Evolutionary conservation across 306 rosid species (phyloP).

Genomic region (Abrus pulchellus): DNA sequence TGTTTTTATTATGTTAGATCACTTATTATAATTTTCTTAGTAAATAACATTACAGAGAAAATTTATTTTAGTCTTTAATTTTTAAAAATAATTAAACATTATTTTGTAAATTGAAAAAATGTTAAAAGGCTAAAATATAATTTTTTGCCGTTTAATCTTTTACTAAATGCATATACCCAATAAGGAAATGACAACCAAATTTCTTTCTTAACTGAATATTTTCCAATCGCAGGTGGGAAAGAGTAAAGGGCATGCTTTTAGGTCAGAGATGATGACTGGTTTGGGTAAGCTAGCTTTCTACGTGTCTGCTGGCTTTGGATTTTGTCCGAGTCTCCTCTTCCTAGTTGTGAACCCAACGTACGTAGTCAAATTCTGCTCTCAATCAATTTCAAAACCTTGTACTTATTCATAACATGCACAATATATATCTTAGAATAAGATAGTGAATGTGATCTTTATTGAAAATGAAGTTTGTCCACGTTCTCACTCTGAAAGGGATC

Average conservation of each 20-base stretch:
- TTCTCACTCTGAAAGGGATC: constrained; percentile 37
- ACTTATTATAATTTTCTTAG: not conserved
- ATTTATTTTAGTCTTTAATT: no score
- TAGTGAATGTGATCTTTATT: constrained; percentile 42
- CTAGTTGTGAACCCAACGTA: constrained; percentile 25
- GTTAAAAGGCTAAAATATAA: no score
- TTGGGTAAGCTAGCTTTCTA: constrained; percentile 45
- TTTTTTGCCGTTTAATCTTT: no score
- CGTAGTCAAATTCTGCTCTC: constrained; percentile 51
- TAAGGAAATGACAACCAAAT: no score
- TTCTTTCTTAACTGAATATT: not conserved
- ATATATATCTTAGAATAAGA: not conserved
- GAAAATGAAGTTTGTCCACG: constrained; percentile 53
- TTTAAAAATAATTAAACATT: no score
- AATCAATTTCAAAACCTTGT: constrained; percentile 45
- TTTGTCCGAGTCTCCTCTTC: not conserved
- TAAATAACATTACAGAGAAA: no score
- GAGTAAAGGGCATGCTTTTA: constrained; percentile 45
- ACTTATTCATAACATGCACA: constrained; percentile 34
- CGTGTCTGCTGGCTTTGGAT: constrained; percentile 52
- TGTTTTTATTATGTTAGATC: not conserved
- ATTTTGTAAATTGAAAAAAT: no score
- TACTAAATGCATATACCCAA: no score
- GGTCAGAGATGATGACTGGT: constrained; percentile 52
- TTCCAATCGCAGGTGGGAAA: constrained; percentile 40